These are phyloP conservation scores for Auriscalpium vulgare DNA, from an alignment of 768 basidiomycete genomes.

Conservation along the genomic window DNA sequence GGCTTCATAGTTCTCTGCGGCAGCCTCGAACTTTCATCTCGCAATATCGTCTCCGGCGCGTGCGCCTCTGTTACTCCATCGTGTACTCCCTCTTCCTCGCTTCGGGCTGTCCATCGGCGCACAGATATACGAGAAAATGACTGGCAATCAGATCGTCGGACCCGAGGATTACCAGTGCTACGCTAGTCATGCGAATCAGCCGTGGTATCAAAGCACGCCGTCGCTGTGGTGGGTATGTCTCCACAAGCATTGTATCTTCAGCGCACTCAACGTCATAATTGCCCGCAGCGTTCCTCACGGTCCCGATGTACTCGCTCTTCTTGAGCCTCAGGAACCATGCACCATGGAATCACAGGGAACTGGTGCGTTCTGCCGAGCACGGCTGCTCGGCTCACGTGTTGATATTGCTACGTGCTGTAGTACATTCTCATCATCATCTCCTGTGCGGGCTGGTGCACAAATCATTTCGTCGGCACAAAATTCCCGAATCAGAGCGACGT, in stretches of 20 bases:
- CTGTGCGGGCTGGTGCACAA: constrained; percentile 69
- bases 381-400: too few species aligned
- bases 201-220: constrained; percentile 72
- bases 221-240: constrained; percentile 58
- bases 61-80: constrained; percentile 71
- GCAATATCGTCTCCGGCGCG: constrained; percentile 78
- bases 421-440: constrained; percentile 51
- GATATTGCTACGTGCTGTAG: constrained; percentile 16
- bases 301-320: constrained; percentile 61
- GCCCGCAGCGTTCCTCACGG: constrained; percentile 52
- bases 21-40: constrained; percentile 69
- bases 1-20: constrained; percentile 68
- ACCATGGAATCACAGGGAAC: constrained; percentile 46
- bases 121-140: constrained; percentile 54
- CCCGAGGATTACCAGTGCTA: constrained; percentile 56
- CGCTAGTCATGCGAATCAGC: constrained; percentile 46
- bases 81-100: constrained; percentile 70
- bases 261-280: background rate
- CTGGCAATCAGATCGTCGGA: constrained; percentile 34
- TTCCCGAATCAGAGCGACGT: constrained; percentile 70
- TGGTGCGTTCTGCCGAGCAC: constrained; percentile 30
- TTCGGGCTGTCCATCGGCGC: constrained; percentile 82
- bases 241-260: background rate
- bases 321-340: constrained; percentile 61
- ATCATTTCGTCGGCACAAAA: constrained; percentile 56